Base-by-base conservation (phyloP, 768 basidiomycete species). In the Dentipellis sp. region DNA sequence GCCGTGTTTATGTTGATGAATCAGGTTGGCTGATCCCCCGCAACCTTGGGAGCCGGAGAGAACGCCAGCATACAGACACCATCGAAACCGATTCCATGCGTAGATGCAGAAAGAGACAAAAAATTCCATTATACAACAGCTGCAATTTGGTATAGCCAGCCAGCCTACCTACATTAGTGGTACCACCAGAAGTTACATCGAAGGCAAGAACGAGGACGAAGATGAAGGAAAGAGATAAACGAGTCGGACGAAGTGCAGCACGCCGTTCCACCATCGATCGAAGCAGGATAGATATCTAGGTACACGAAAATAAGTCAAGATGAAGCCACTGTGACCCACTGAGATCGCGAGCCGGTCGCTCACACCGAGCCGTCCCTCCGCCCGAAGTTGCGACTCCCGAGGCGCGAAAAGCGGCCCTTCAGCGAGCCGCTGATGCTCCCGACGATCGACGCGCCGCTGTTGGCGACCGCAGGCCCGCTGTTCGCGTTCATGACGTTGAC, bases 321-420 rank as follows among this genome's bases (percentile, higher is more conserved):
- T 29, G 3, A 29, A 29, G 29, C 29, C 29, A 29, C 3, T 3
- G 29, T 3, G 29, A 29, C 29, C 29, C 29, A 29, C 29, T 29
- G 3, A 29, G 29, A 29, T 29, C 29, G 29, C 29, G 29, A 29
- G 29, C 29, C 48, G 50, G 40, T 38, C 14, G 19, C 45, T 39
- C 47, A 46, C 54, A 56, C 42, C 57, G 49, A 52, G 47, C 69
- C 64, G 53, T 63, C 67, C 23, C 78, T 75, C 50, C 84, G 75
- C 29, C 83, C 83, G 67, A 86, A 85, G 59, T 74, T 84, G 16
- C 90, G 71, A 64, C 86, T 89, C 19, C 88, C 87, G 57, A 91
- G 83, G 48, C 85, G 79, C 39, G 86, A 87, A 63, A 90, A 80
- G 11, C 88, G 81, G 1, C 83, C 87, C 65, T 80, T 84, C 50